These are phyloP conservation scores for Camillea tinctor DNA, from an alignment of 2,329 filamentous ascomycete species.

Conservation along the genomic window DNA sequence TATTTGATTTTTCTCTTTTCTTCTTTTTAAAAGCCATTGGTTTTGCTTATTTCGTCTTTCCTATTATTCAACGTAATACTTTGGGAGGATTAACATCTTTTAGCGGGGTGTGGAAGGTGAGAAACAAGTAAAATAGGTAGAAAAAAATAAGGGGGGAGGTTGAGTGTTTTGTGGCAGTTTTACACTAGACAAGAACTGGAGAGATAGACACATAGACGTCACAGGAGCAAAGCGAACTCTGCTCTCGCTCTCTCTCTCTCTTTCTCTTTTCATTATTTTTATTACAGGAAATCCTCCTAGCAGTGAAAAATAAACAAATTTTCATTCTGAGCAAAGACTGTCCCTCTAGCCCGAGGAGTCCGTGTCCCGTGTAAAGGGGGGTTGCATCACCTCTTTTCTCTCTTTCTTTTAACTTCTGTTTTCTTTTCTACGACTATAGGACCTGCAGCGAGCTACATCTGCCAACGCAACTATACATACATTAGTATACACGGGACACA, in stretches of 20 bases:
- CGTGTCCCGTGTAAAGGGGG: not conserved
- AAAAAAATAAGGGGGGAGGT: not conserved
- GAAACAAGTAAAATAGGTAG: not conserved
- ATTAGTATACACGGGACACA: not conserved
- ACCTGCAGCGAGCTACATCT: not conserved
- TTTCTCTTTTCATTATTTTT: too few relatives aligned
- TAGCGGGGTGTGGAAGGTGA: not conserved
- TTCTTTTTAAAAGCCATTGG: too few relatives aligned
- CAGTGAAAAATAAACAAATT: not conserved
- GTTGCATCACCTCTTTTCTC: not conserved
- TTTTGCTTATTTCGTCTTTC: too few relatives aligned
- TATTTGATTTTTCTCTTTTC: too few relatives aligned
- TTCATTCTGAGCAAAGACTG: too few relatives aligned
- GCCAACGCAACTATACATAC: not conserved
- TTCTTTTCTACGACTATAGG: not conserved
- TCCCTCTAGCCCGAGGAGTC: not conserved
- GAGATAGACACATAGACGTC: not conserved
- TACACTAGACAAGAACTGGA: not conserved
- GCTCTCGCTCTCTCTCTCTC: not conserved
- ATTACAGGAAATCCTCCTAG: not conserved
- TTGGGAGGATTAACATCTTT: too few relatives aligned
- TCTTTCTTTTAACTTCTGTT: not conserved
- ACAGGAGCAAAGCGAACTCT: not conserved
- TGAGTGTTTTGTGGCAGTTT: not conserved
- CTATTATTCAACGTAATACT: too few relatives aligned